These are phyloP conservation scores for Diacronema lutheri DNA, from an alignment of 78 protist genomes.

Conservation along the genomic window DNA sequence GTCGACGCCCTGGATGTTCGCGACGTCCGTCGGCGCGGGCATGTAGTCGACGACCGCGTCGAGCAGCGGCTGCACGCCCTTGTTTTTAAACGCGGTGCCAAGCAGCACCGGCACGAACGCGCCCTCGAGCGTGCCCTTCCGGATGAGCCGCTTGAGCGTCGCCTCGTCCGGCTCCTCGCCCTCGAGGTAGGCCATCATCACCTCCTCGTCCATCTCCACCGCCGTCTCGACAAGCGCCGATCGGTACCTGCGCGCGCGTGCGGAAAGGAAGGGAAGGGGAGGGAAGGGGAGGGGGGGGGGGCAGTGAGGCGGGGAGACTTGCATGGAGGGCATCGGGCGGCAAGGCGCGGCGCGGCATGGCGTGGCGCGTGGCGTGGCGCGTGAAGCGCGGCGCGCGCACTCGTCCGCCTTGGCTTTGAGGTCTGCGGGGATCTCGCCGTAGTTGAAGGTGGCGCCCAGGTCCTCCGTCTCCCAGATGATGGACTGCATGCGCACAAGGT, in stretches of 20 bases:
- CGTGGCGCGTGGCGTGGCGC: too few relatives aligned
- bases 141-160: slow-evolving; percentile 16
- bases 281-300: neutral
- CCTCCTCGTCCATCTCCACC: slow-evolving; percentile 37
- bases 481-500: slow-evolving; percentile 64
- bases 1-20: neutral
- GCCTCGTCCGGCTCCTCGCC: slow-evolving; percentile 37
- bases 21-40: slow-evolving; percentile 19
- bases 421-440: slow-evolving; percentile 37
- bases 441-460: slow-evolving; percentile 17
- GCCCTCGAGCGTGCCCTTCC: neutral
- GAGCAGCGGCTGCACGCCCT: slow-evolving; percentile 72
- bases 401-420: slow-evolving; percentile 30
- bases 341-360: neutral
- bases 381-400: too few relatives aligned
- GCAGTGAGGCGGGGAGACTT: neutral
- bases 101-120: neutral
- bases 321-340: neutral
- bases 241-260: too few relatives aligned
- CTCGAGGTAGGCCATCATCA: slow-evolving; percentile 33
- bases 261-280: too few relatives aligned
- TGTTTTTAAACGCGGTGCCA: slow-evolving; percentile 64
- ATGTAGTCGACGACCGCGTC: neutral
- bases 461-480: neutral
- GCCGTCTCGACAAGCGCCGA: slow-evolving; percentile 28